Evolutionary conservation across 2,329 filamentous ascomycete genomes (phyloP).

Genomic region (Trichophyton benhamiae): DNA sequence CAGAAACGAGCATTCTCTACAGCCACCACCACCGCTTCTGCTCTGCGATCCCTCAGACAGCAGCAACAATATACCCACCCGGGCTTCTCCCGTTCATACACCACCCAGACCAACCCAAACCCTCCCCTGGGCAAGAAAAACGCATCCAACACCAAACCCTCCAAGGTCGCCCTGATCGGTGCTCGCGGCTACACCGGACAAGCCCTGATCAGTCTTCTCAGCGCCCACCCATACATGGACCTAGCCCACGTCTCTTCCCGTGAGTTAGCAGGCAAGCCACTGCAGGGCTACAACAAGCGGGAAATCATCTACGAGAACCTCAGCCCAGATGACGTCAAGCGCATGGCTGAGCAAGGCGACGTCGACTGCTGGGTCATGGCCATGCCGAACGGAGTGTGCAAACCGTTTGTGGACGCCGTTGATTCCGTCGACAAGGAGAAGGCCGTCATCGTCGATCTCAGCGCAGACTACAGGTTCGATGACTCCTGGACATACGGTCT

Average conservation of each 20-base stretch:
- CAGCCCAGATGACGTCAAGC: constrained; percentile 69
- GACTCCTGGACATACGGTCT: constrained; percentile 77
- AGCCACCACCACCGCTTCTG: constrained; percentile 28
- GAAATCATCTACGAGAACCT: constrained; percentile 89
- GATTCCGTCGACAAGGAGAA: constrained; percentile 54
- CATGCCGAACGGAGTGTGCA: constrained; percentile 86
- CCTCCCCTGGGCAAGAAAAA: constrained; percentile 82
- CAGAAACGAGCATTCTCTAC: constrained; percentile 60
- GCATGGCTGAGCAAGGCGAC: constrained; percentile 70
- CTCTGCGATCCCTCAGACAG: constrained; percentile 26
- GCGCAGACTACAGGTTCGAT: constrained; percentile 93
- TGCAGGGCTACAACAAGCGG: constrained; percentile 82
- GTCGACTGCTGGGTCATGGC: constrained; percentile 98
- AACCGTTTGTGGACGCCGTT: constrained; percentile 83
- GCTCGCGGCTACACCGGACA: constrained; percentile 91
- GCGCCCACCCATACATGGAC: constrained; percentile 79
- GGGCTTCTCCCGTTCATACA: constrained; percentile 28
- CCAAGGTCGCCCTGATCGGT: constrained; percentile 76
- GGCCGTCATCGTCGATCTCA: constrained; percentile 80
- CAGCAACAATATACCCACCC: not conserved
- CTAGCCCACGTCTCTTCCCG: constrained; percentile 85
- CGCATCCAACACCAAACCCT: constrained; percentile 63
- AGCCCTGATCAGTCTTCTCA: constrained; percentile 74
- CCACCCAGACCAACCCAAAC: constrained; percentile 50
- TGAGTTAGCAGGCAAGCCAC: constrained; percentile 73